These are phyloP conservation scores for Fusarium sterilihyphosum DNA, from an alignment of 2,329 filamentous ascomycete genomes.

Conservation along the genomic window DNA sequence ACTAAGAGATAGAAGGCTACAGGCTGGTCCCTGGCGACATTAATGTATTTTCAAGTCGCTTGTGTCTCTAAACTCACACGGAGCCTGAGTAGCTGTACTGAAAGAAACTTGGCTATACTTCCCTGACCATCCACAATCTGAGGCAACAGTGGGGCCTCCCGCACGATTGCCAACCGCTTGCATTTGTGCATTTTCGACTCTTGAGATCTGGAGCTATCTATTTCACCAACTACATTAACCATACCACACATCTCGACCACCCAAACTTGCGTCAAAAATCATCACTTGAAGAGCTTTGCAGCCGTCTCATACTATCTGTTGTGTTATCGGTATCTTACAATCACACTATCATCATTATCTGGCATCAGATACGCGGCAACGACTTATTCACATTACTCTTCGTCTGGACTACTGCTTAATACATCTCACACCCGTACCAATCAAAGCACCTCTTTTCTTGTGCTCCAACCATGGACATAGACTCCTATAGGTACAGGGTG, in stretches of 20 bases:
- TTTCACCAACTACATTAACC: conserved; percentile 34
- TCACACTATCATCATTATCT: not conserved
- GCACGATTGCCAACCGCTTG: conserved; percentile 22
- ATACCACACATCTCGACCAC: not conserved
- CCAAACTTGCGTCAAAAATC: not conserved
- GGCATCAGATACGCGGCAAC: not conserved
- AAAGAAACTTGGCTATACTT: conserved; percentile 5
- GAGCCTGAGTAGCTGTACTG: not conserved
- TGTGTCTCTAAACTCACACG: not conserved
- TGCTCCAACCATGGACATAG: conserved; percentile 49
- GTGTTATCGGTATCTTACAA: not conserved
- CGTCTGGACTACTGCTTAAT: not conserved
- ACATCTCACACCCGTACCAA: not conserved
- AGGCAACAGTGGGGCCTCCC: not conserved
- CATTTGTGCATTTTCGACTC: conserved; percentile 33
- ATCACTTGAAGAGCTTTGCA: not conserved
- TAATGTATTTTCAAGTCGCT: conserved; percentile 1
- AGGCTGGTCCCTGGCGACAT: conserved; percentile 10
- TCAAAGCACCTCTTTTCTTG: not conserved
- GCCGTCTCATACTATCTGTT: no score
- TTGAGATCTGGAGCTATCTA: conserved; percentile 19
- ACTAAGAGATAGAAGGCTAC: conserved; percentile 15
- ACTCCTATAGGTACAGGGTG: conserved; percentile 62
- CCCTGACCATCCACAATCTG: conserved; percentile 7
- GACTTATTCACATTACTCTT: conserved; percentile 19